Base-by-base conservation (phyloP, 2,329 filamentous ascomycete species). In the Dothistroma septosporum region DNA sequence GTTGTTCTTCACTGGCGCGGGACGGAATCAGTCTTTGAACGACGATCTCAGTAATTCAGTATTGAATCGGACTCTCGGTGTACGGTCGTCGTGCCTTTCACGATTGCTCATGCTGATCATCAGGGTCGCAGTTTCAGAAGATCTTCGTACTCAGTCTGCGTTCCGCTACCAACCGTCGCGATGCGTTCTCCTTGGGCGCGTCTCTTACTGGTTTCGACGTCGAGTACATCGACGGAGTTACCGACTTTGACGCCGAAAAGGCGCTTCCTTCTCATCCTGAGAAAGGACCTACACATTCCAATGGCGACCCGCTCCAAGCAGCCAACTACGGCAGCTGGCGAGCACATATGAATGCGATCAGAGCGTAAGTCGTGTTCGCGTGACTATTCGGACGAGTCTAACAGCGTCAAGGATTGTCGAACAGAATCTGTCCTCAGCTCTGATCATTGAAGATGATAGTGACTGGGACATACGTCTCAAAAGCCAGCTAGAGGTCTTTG, bases 71-170 rank as follows among this genome's bases (percentile, higher is more conserved):
- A 28, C 24, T 28, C 24, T 28, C 24, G 24, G 24, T 28, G 24
- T 28, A 28, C 24, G 24, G 24, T 28, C 24, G 24, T 28, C 24
- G 24, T 28, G 6, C 24, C 24, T 28, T 28, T 28, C 24, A 28
- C 24, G 6, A 28, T 28, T 28, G 24, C 24, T 28, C 24, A 28
- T 28, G 24, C 24, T 28, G 6, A 28, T 6, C n/a, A n/a, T n/a
- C n/a, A n/a, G 24, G 24, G 24, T 2, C 6, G 24, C 41, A 64
- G 80, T 84, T 84, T 61, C 72, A 79, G 33, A 75, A 79, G 54
- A 78, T 84, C 16, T 76, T 82, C 61, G 79, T 80, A 31, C 76
- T 84, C 41, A 81, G 79, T 49, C 73, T 83, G 9, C 78, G 79
- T 1, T 74, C 75, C 21, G 73, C 81, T 3, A 79, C 76, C 24